Conservation (phyloP, 2,329 filamentous ascomycete species). For the Amphichorda felina region DNA sequence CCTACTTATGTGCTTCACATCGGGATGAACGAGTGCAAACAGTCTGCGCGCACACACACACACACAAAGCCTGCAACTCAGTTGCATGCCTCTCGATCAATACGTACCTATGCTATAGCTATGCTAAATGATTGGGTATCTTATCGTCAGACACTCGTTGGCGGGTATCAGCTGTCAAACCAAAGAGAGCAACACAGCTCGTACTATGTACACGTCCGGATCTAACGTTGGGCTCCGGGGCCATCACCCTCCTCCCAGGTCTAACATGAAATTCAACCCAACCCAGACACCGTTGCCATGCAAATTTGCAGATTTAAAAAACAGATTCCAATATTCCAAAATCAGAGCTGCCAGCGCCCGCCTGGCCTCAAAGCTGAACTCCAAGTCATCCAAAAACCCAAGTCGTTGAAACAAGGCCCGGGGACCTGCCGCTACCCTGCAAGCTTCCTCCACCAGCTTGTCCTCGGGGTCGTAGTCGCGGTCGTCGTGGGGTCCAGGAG, state of each 20-base stretch:
- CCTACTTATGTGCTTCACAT: too few relatives aligned
- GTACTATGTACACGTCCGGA: not conserved
- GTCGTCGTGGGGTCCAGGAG: constrained; percentile 30
- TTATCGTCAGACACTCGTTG: not conserved
- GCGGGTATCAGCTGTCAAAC: constrained; percentile 1
- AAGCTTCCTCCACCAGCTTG: constrained; percentile 50
- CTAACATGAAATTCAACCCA: not conserved
- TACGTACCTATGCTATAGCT: too few relatives aligned
- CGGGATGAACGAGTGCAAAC: too few relatives aligned
- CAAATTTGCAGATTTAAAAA: not conserved
- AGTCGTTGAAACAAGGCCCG: too few relatives aligned
- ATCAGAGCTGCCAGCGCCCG: not conserved
- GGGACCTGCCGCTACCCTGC: too few relatives aligned
- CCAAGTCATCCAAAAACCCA: not conserved
- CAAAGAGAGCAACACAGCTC: not conserved
- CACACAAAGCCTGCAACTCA: too few relatives aligned
- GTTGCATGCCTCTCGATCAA: too few relatives aligned
- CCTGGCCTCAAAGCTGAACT: too few relatives aligned
- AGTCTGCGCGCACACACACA: too few relatives aligned
- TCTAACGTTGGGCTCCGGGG: too few relatives aligned
- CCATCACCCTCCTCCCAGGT: not conserved
- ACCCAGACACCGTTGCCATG: constrained; percentile 1
- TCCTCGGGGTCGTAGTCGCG: constrained; percentile 27
- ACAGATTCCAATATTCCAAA: not conserved
- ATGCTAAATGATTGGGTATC: constrained; percentile 1